Percentiles rank a stretch among this genome's conserved stretches.
Evolutionary conservation across 768 basidiomycete species (phyloP).

Genomic region (Mycena vulgaris): DNA sequence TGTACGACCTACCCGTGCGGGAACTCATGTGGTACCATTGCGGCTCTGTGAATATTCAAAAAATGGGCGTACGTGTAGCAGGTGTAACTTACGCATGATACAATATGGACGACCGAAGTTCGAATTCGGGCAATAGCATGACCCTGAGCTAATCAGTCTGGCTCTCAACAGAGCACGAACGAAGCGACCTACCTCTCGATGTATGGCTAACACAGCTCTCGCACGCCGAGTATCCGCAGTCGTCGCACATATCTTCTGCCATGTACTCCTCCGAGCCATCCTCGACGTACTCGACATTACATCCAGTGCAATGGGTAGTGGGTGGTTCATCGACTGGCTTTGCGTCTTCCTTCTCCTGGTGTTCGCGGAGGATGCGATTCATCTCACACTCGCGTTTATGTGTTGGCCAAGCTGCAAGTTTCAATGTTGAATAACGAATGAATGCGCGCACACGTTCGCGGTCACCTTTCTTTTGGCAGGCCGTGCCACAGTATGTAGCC

Average conservation of each 20-base stretch:
- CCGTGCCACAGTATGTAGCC: constrained; percentile 41
- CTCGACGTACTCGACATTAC: constrained; percentile 44
- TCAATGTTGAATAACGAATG: background rate
- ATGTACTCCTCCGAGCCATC: constrained; percentile 30
- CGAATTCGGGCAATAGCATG: constrained; percentile 52
- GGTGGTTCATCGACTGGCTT: constrained; percentile 43
- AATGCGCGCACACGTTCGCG: background rate
- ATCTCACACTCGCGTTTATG: constrained; percentile 55
- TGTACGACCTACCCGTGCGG: constrained; percentile 44
- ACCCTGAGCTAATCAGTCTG: constrained; percentile 42
- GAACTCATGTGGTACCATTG: constrained; percentile 49
- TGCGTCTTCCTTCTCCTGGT: constrained; percentile 42
- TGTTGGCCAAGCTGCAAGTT: constrained; percentile 42
- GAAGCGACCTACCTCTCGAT: constrained; percentile 41
- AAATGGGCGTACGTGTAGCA: background rate
- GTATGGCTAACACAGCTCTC: constrained; percentile 50
- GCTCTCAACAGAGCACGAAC: background rate
- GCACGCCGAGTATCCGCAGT: constrained; percentile 53
- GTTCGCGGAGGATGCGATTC: constrained; percentile 50
- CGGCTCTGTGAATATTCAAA: constrained; percentile 40
- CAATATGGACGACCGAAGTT: constrained; percentile 54
- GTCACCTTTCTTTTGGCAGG: constrained; percentile 45
- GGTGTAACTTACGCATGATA: constrained; percentile 38
- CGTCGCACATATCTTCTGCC: constrained; percentile 49
- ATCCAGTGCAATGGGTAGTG: constrained; percentile 51